phyloP scores from a whole-genome alignment of 1,139 yeast species.

The Blastobotrys proliferans region DNA sequence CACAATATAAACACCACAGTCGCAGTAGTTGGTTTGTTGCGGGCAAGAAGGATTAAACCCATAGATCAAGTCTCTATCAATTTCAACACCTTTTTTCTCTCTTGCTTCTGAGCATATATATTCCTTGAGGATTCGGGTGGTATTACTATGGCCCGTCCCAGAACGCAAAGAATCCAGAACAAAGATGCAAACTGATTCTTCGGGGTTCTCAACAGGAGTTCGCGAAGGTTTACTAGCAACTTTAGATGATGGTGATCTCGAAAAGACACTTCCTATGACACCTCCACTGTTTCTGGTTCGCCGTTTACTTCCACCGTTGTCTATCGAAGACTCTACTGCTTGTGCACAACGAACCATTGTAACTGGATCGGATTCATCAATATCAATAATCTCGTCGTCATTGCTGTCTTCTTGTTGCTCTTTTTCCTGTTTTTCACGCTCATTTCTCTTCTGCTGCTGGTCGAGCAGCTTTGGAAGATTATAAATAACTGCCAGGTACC shows the following conservation, averaged over 20 bases:
- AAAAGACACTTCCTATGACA: background rate
- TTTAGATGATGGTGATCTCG: background rate
- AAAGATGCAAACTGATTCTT: slow-evolving; percentile 48
- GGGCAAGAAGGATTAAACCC: slow-evolving; percentile 62
- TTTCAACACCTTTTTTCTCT: slow-evolving; percentile 51
- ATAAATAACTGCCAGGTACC: slow-evolving; percentile 64
- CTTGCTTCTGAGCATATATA: slow-evolving; percentile 69
- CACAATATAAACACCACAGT: slow-evolving; percentile 92
- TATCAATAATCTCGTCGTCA: slow-evolving; percentile 2
- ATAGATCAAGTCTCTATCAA: slow-evolving; percentile 43
- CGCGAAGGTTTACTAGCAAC: background rate
- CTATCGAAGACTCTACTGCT: too few species aligned
- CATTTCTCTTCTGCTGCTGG: slow-evolving; percentile 5
- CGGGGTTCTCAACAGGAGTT: slow-evolving; percentile 5
- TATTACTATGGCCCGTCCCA: slow-evolving; percentile 39
- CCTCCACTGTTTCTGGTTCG: slow-evolving; percentile 2
- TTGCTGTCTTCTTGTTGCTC: background rate
- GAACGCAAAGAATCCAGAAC: slow-evolving; percentile 69
- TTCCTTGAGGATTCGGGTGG: slow-evolving; percentile 44
- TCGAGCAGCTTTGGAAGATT: slow-evolving; percentile 26
- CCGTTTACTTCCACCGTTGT: slow-evolving; percentile 1
- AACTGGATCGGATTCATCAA: background rate
- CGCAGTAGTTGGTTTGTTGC: slow-evolving; percentile 82
- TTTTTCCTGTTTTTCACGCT: background rate
- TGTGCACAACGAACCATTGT: background rate